Base-by-base conservation (phyloP, 2,329 filamentous ascomycete species). In the Cladophialophora yegresii region DNA sequence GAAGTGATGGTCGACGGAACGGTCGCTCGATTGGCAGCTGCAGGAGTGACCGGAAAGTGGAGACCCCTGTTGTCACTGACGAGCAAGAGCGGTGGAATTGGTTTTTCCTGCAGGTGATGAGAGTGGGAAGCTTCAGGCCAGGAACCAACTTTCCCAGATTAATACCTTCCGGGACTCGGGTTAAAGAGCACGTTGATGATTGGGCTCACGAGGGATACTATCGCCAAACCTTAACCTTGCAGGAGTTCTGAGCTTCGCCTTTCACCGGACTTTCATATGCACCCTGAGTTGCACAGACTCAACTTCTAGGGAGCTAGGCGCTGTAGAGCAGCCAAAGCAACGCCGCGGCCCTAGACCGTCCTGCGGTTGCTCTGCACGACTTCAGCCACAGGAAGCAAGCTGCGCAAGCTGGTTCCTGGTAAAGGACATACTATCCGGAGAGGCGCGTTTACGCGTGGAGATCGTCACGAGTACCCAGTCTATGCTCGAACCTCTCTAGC, bases 121-220 rank as follows among this genome's bases (percentile, higher is more conserved):
- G 12, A 33, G 28, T 20, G n/a, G 55, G 28, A 36, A 43, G 36
- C 36, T 58, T 50, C 23, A 22, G 26, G 47, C 3, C 55, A 58
- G 55, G 55, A 58, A 58, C 55, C 56, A 58, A 58, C 32, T 58
- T 58, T 58, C 40, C 43, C 43, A 36, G 40, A 49, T 49, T 50
- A 32, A 50, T 49, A 58, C n/a, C 45, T 49, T 58, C 43, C 26
- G 43, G 40, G 28, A 32, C 6, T 23, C 28, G 40, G 28, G 8
- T 10, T 50, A 20, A 50, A n/a, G 26, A 22, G 43, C 28, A 50
- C 26, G 56, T 50, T 58, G 43, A 43, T 16, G 22, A 40, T 45
- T 57, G 47, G 47, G 47, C 8, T 47, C 23, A 33, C 30, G 55
- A 36, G 28, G 26, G 26, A 28, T 28, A 33, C n/a, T 54, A 10